Base-by-base conservation (phyloP, 345 rosid genomes). In the Eucalyptus curtisii region DNA sequence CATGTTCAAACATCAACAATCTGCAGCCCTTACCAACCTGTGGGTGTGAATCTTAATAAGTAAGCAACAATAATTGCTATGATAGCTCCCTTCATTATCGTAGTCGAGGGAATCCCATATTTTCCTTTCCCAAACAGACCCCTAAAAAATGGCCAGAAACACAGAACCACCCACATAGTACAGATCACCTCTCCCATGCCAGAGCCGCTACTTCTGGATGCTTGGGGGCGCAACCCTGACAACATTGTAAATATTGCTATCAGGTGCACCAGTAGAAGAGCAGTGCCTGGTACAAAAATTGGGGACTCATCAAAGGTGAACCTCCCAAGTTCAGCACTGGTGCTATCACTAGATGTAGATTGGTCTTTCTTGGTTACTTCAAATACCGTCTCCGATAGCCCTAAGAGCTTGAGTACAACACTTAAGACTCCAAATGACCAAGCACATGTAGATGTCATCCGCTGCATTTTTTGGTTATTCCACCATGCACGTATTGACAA, bases 61-160 rank as follows among this genome's bases (percentile, higher is more conserved):
- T 49, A 37, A 5, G 90, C 88, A 76, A 94, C 93, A 20, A 89
- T 22, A 5, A 90, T 66, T 30, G 95, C 92, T 45, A 95, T 86
- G 7, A 88, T 57, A 52, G 90, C 86, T 33, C 96, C 94, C 89
- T 93, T 95, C 86, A 86, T 90, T 10, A 94, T 90, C 7, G 95
- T 97, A 17, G 95, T 79, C 12, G 84, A 59, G 5, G 98, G 97
- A 81, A 96, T 93, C 33, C 98, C 96, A 91, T 90, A 91, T 88
- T 94, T 94, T 27, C 96, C 99, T 85, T 88, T 95, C 20, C 89
- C 88, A 90, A 94, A 91, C 87, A 96, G 49, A 20, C 96, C 97
- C 68, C 88, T 92, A 0, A 94, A 59, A 88, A 95, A 94, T 25
- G 95, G 93, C 89, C 82, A 88, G 61, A 95, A 95, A 89, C 92